Conservation (phyloP, 495 filamentous ascomycete species). For the Pseudomonodictys pantanalensis region DNA sequence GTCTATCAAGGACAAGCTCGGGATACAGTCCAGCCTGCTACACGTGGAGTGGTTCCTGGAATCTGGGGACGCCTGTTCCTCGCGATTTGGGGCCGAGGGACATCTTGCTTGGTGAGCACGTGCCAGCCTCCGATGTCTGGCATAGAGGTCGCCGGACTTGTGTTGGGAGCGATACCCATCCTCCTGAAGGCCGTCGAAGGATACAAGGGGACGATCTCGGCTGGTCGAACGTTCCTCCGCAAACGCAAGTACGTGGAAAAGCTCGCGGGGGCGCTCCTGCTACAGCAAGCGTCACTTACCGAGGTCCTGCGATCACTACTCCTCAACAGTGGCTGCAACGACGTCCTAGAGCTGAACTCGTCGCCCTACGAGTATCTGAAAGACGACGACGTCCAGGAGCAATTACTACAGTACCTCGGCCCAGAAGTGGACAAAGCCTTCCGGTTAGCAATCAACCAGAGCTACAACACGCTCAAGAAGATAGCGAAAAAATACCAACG, state of each 20-base stretch:
- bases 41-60: too few species aligned
- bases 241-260: constrained; percentile 3
- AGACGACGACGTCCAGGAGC: background rate
- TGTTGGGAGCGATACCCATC: constrained; percentile 7
- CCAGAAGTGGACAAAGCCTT: background rate
- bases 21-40: too few species aligned
- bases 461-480: background rate
- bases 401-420: background rate
- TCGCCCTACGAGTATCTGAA: background rate
- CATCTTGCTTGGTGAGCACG: too few species aligned
- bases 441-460: background rate
- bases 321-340: background rate
- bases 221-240: background rate
- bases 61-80: too few species aligned
- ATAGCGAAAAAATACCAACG: background rate
- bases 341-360: background rate
- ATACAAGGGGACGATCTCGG: background rate
- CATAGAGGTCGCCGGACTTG: constrained; percentile 13
- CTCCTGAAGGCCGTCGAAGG: constrained; percentile 5
- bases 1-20: too few species aligned
- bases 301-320: background rate
- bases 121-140: constrained; percentile 16
- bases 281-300: background rate
- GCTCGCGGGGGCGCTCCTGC: background rate
- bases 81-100: too few species aligned